phyloP scores from a whole-genome alignment of 306 rosid genomes.

The Cucumis melo region DNA sequence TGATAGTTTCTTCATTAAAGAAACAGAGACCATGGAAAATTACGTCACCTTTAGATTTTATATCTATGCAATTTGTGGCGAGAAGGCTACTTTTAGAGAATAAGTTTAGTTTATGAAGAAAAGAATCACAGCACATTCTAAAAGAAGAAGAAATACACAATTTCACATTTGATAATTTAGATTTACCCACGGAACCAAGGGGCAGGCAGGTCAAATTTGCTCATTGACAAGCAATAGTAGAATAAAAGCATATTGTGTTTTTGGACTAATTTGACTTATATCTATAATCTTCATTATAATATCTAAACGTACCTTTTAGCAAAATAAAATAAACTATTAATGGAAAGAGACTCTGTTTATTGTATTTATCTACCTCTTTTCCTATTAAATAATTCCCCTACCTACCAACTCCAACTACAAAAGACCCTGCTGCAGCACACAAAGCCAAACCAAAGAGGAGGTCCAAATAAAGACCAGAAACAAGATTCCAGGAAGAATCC shows the following conservation, averaged over 20 bases:
- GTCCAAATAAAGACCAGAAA: background rate
- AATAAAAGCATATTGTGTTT: background rate
- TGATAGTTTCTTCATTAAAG: background rate
- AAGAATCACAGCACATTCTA: background rate
- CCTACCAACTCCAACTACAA: constrained; percentile 1
- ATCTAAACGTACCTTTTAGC: background rate
- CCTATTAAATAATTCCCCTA: background rate
- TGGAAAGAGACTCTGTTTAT: background rate
- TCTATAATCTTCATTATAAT: background rate
- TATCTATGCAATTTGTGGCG: background rate
- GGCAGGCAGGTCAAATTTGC: background rate
- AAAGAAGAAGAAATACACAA: background rate
- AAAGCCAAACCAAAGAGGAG: background rate
- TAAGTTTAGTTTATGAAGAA: background rate
- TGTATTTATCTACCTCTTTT: background rate
- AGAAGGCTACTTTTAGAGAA: background rate
- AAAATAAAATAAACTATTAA: background rate
- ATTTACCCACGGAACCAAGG: background rate
- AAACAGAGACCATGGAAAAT: background rate
- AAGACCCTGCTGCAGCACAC: background rate
- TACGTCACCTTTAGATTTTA: background rate
- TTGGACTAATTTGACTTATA: background rate
- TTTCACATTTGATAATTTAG: background rate
- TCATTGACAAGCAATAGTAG: background rate
- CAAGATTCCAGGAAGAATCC: background rate